Percentiles rank a stretch among this genome's conserved stretches.
phyloP scores from a whole-genome alignment of 495 filamentous ascomycete genomes.

The Penicillium goetzii region DNA sequence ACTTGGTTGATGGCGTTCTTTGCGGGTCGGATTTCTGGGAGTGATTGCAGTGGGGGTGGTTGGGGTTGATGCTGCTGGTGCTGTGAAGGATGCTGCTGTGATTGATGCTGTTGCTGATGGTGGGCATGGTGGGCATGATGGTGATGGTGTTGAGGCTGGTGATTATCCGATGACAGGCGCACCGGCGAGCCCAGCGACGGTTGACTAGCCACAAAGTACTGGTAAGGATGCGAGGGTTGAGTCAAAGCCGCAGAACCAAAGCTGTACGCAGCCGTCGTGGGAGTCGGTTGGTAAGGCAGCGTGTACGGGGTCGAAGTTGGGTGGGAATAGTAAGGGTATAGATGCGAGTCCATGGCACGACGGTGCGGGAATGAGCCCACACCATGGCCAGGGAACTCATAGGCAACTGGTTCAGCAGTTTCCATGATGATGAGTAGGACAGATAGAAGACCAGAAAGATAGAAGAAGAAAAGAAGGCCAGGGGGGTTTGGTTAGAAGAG shows the following conservation, averaged over 20 bases:
- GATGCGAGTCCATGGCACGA: slow-evolving; percentile 42
- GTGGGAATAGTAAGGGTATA: slow-evolving; percentile 47
- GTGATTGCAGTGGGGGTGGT: slow-evolving; percentile 33
- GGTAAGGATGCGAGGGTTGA: slow-evolving; percentile 42
- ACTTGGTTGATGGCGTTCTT: slow-evolving; percentile 47
- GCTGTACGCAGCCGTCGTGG: slow-evolving; percentile 40
- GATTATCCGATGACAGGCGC: slow-evolving; percentile 40
- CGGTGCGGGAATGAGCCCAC: slow-evolving; percentile 44
- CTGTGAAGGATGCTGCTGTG: background rate
- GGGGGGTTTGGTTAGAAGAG: background rate
- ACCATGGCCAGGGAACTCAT: slow-evolving; percentile 46
- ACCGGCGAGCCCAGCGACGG: slow-evolving; percentile 34
- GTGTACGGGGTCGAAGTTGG: slow-evolving; percentile 40
- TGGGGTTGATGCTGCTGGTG: slow-evolving; percentile 7
- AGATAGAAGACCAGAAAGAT: background rate
- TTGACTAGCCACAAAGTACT: slow-evolving; percentile 40
- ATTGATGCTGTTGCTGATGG: background rate
- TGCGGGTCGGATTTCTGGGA: slow-evolving; percentile 47
- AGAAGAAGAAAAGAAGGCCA: background rate
- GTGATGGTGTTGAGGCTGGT: background rate
- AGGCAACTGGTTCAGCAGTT: slow-evolving; percentile 48
- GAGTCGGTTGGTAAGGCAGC: slow-evolving; percentile 41
- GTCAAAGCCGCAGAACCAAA: slow-evolving; percentile 33
- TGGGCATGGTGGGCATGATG: slow-evolving; percentile 16
- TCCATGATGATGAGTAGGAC: slow-evolving; percentile 37